Base-by-base conservation (phyloP, 192 early-diverging fungal species). In the Coemansia sp. region DNA sequence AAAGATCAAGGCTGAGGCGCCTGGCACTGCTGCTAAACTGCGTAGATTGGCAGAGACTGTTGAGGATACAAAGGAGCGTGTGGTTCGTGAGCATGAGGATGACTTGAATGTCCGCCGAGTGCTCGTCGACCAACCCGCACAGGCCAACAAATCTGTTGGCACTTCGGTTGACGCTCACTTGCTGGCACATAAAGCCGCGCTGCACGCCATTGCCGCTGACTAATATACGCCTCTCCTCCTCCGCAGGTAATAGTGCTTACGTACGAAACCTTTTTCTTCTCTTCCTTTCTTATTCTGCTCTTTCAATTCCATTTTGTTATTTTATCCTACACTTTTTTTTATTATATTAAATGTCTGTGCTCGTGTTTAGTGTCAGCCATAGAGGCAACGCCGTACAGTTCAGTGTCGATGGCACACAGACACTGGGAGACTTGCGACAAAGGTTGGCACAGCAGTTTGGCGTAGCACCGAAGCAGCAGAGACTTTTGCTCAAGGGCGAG, bases 141-240 rank as follows among this genome's bases (percentile, higher is more conserved):
- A 37, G 32, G 32, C 4, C 32, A 10, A 35, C 20, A 27, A 20
- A 22, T 16, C 32, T 43, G 29, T 58, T 62, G 43, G 18, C 11
- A 8, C 50, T 13, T 53, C 50, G 12, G 50, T 53, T 16, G 45
- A 59, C 11, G n/a, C 61, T 16, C 37, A 76, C 61, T 18, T 67
- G 29, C 58, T 82, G 32, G 70, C 74, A 0, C 71, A 82, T 37
- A 75, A 75, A 20, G 74, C 79, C 10, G 79, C 71, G 15, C 64
- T 82, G 35, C 74, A 76, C 37, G 79, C 79, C 34, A 68, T 82
- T 43, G 59, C 55, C 3, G 32, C 53, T 37, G 65, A 64, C 45
- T 64, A 50, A 64, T 49, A n/a, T 11, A 27, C 61, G 41, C 50
- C 24, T 6, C 18, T n/a, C 15, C 18, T 52, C 22, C 24, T 27